Conservation (phyloP, 139 green algal species). For the Picochlorum sp. region DNA sequence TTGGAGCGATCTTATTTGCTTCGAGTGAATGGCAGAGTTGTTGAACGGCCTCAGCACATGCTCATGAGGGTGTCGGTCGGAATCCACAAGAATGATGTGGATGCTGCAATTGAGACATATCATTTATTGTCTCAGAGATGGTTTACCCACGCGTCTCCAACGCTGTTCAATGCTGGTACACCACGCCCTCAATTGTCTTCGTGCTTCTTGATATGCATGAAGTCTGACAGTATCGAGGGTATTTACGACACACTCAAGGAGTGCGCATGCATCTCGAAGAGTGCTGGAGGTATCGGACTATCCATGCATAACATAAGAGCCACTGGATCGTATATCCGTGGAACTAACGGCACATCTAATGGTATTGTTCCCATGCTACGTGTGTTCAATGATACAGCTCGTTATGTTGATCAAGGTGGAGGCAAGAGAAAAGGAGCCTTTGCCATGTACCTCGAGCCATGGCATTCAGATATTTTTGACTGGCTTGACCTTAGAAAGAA, state of each 20-base stretch:
- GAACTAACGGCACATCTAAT: conserved; percentile 96
- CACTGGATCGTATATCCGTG: conserved; percentile 90
- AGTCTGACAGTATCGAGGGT: conserved; percentile 90
- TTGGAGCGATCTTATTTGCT: conserved; percentile 98
- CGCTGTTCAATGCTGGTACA: conserved; percentile 97
- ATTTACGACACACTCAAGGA: conserved; percentile 99
- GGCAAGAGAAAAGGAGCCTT: conserved; percentile 97
- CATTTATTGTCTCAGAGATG: conserved; percentile 84
- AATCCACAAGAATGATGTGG: conserved; percentile 83
- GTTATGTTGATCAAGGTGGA: conserved; percentile 84
- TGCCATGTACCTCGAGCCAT: conserved; percentile 97
- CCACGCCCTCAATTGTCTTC: conserved; percentile 81
- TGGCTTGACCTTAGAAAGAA: conserved; percentile 95
- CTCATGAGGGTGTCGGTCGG: conserved; percentile 96
- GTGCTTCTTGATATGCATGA: conserved; percentile 96
- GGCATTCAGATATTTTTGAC: conserved; percentile 97
- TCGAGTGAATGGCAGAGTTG: conserved; percentile 84
- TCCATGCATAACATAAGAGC: conserved; percentile 93
- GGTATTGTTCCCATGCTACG: conserved; percentile 98
- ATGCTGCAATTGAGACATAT: conserved; percentile 70
- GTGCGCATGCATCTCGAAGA: conserved; percentile 95
- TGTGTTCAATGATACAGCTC: conserved; percentile 97
- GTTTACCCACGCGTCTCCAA: conserved; percentile 97
- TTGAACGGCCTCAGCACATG: conserved; percentile 99
- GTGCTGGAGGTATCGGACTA: conserved; percentile 89